Base-by-base conservation (phyloP, 768 basidiomycete species). In the Pholiota microspora region DNA sequence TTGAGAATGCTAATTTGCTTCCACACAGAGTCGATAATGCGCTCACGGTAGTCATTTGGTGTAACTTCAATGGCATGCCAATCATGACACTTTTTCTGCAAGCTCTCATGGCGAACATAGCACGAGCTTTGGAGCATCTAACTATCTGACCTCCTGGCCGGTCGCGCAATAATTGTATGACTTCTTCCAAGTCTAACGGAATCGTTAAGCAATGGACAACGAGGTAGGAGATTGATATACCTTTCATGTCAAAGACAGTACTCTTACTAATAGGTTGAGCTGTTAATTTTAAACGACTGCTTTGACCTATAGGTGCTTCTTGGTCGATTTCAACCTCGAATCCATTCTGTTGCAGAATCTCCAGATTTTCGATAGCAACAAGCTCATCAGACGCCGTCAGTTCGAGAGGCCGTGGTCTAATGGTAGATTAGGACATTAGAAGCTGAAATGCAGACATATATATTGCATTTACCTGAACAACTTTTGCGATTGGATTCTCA, bases 11-110 rank as follows among this genome's bases (percentile, higher is more conserved):
- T 6, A 31, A 31, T 31, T 31, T 16, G 24, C 9, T n/a, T n/a
- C n/a, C n/a, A n/a, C n/a, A n/a, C n/a, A n/a, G n/a, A n/a, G n/a
- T n/a, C n/a, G n/a, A n/a, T n/a, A n/a, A n/a, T n/a, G 16, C 25
- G 73, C 82, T 67, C 62, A 92, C 88, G 56, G 75, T 64, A 16
- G 76, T 80, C 96, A 99, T 98, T 64, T 91, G 92, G 13, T 74
- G 69, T 55, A 70, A 75, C 32, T 80, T 93, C 56, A 98, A 75
- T 9, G 94, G 77, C 74, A 83, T 91, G 3, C 97, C 95, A 40
- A 98, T 79, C 97, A 98, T 99, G 36, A 97, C 86, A 69, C 94
- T 98, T 74, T 91, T 94, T 59, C 96, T 70, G 70, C 97, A 99
- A 0, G 97, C 97, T 31, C 95, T 82, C 81, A 87, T 91, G 0